Percentiles rank a stretch among this genome's conserved stretches.
phyloP scores from a whole-genome alignment of 495 filamentous ascomycete species.

The Aspergillus sclerotioniger region DNA sequence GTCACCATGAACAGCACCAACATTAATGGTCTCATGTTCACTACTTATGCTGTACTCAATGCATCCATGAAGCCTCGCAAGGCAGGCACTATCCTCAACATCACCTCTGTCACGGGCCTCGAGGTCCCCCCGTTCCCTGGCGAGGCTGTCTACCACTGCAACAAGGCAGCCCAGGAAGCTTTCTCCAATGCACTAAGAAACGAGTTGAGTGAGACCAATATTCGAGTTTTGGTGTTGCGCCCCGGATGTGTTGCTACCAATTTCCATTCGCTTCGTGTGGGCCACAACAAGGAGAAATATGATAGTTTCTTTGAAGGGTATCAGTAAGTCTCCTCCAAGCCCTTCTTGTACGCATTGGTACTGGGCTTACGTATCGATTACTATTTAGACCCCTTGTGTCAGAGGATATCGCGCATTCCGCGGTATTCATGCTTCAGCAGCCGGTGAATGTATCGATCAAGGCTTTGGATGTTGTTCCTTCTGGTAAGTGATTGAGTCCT shows the following conservation, averaged over 20 bases:
- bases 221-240: conserved; percentile 34
- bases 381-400: conserved; percentile 24
- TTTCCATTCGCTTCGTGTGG: conserved; percentile 38
- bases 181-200: conserved; percentile 39
- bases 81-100: conserved; percentile 36
- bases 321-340: conserved; percentile 16
- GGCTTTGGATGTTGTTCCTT: conserved; percentile 39
- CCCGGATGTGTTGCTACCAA: conserved; percentile 38
- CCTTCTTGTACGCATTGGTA: background rate
- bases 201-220: conserved; percentile 33
- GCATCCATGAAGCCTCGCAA: conserved; percentile 24
- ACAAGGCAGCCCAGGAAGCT: conserved; percentile 37
- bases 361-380: background rate
- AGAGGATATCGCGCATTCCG: conserved; percentile 31
- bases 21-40: conserved; percentile 34
- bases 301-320: conserved; percentile 35
- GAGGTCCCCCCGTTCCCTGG: conserved; percentile 36
- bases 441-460: conserved; percentile 31
- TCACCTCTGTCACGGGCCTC: conserved; percentile 35
- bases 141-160: conserved; percentile 40
- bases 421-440: conserved; percentile 30
- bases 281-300: conserved; percentile 29
- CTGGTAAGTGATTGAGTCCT: conserved; percentile 13
- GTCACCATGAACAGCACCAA: conserved; percentile 34
- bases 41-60: conserved; percentile 33